Percentiles rank a stretch among this genome's conserved stretches.
Evolutionary conservation across 1,284 basidiomycete species (phyloP).

Genomic region (Takashimella tepidaria): DNA sequence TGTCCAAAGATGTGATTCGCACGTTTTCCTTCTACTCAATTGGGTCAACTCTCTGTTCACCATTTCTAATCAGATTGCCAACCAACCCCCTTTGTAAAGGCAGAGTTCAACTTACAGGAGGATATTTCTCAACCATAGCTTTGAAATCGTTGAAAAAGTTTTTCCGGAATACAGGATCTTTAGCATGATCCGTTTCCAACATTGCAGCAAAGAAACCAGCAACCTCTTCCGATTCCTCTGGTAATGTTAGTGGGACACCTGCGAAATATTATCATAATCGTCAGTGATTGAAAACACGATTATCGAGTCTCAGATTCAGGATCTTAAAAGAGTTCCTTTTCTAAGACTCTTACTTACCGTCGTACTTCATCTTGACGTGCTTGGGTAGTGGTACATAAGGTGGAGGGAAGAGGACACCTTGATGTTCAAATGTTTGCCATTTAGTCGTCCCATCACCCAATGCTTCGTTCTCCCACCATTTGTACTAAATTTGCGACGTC

Average conservation of each 20-base stretch:
- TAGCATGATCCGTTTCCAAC: slow-evolving; percentile 87
- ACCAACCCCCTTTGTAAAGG: too few relatives aligned
- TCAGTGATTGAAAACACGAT: neutral
- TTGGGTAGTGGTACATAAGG: slow-evolving; percentile 82
- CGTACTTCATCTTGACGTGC: slow-evolving; percentile 90
- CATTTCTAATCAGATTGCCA: neutral
- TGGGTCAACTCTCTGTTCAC: neutral
- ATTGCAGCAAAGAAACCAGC: slow-evolving; percentile 94
- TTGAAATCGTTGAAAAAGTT: slow-evolving; percentile 96
- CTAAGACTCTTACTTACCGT: slow-evolving; percentile 57
- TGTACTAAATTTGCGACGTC: slow-evolving; percentile 48
- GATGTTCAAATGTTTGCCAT: slow-evolving; percentile 90
- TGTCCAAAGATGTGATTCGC: slow-evolving; percentile 70
- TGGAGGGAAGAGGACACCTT: slow-evolving; percentile 92
- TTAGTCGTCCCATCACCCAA: slow-evolving; percentile 72
- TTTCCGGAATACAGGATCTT: slow-evolving; percentile 81
- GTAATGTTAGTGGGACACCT: slow-evolving; percentile 76
- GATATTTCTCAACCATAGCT: slow-evolving; percentile 68
- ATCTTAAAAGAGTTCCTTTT: neutral
- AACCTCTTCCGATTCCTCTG: slow-evolving; percentile 88
- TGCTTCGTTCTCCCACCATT: slow-evolving; percentile 67
- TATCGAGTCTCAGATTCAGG: neutral
- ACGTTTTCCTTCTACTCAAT: slow-evolving; percentile 53
- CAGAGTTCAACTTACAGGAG: slow-evolving; percentile 69
- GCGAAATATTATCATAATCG: slow-evolving; percentile 13